Conservation (phyloP, 768 basidiomycete species). For the Podaxis sp. region DNA sequence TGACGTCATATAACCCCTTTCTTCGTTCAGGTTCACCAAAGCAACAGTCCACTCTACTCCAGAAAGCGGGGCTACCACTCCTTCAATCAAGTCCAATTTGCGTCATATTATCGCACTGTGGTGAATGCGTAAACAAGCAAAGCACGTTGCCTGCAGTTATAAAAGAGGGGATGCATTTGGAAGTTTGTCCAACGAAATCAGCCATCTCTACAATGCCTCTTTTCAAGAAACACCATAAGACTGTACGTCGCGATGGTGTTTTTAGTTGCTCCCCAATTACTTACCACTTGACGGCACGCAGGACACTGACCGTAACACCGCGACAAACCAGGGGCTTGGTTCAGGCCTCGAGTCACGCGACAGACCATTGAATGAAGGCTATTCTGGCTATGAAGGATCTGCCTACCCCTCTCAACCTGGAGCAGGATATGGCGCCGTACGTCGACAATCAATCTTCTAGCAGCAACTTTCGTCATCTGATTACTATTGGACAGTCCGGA, state of each 20-base stretch:
- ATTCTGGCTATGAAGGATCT: not conserved
- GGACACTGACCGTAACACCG: too few relatives aligned
- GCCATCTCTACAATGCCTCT: not conserved
- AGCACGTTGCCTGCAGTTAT: not conserved
- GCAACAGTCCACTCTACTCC: not conserved
- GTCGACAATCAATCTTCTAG: not conserved
- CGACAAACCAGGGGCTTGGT: too few relatives aligned
- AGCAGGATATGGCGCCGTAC: not conserved
- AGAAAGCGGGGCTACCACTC: not conserved
- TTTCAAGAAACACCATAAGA: not conserved
- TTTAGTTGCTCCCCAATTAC: too few relatives aligned
- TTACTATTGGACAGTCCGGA: not conserved
- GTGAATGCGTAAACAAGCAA: not conserved
- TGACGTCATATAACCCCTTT: not conserved
- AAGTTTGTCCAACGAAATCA: not conserved
- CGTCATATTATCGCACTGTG: not conserved
- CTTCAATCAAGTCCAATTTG: not conserved
- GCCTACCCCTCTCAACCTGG: not conserved
- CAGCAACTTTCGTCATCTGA: not conserved
- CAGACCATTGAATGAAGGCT: not conserved
- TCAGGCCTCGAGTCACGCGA: not conserved
- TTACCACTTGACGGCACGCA: too few relatives aligned
- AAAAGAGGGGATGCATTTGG: not conserved
- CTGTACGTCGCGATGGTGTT: not conserved
- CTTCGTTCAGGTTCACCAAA: not conserved